Evolutionary conservation across 2,329 filamentous ascomycete species (phyloP), one percentile per base, ranked within the genome.

Genomic region (Pseudogymnoascus sp.): DNA sequence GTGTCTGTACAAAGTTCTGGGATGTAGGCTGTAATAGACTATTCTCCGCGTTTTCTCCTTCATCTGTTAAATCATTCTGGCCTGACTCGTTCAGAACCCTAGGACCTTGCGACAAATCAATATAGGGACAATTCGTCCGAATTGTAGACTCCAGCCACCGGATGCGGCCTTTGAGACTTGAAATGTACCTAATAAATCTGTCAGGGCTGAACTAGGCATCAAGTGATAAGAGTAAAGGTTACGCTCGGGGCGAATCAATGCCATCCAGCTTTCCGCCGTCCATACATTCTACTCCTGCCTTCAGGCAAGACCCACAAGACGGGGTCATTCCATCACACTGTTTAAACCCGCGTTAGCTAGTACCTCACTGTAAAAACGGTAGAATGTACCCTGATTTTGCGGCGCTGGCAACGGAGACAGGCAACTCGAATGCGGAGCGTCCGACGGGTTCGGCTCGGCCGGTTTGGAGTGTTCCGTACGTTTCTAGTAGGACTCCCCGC

Each of bases 101-200:
- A 0, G 65, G 68, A 0, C 68, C 70, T 59, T 68, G 60, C n/a
- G 62, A 64, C 33, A 82, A 65, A 42, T 80, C 75, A 4, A 82
- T 65, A 19, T 78, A 75, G 0, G 79, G 74, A 62, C 79, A 79
- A 60, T 73, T 73, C 26, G 74, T 69, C 11, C 71, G 71, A 6
- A 83, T 63, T 3, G 81, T 75, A 0, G 74, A 74, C 60, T 83
- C 80, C 0, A 82, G 70, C 79, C 79, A 82, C 33, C 70, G 68
- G 15, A 82, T 73, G 0, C 79, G 71, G 3, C 72, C 73, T 60
- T 77, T 77, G 26, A 81, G 68, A 31, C 71, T 76, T 3, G 73
- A 68, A 31, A 76, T 75, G 44, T 76, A 74, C 10, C 73, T 76
- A 46, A 35, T 13, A 23, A 3, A 61, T 65, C 31, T 64, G 60